Percentiles rank a stretch among this genome's conserved stretches.
These are phyloP conservation scores for Cladosporium sp. DNA, from an alignment of 2,329 filamentous ascomycete genomes.

Conservation along the genomic window DNA sequence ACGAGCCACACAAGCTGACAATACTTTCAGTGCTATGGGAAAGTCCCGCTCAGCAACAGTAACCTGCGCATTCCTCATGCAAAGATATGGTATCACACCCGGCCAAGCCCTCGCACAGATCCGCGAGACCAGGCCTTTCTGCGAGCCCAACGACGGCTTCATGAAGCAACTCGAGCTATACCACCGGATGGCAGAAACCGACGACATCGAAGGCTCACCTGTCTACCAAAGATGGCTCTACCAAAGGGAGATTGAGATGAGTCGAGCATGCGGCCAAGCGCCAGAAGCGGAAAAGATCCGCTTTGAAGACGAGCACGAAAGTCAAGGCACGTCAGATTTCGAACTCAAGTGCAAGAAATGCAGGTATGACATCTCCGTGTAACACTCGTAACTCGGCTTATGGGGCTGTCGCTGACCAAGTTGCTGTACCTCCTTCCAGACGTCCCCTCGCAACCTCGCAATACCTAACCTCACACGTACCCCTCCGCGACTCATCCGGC, in stretches of 20 bases:
- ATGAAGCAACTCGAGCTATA: conserved; percentile 86
- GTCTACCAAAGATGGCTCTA: conserved; percentile 80
- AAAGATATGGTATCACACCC: conserved; percentile 53
- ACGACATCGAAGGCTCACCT: conserved; percentile 67
- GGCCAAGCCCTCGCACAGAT: conserved; percentile 71
- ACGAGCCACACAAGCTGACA: background rate
- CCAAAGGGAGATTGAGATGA: conserved; percentile 64
- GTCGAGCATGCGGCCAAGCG: conserved; percentile 73
- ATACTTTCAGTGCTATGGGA: conserved; percentile 77
- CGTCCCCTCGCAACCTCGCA: conserved; percentile 63
- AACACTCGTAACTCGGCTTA: background rate
- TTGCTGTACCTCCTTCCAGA: conserved; percentile 40
- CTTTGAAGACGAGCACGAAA: conserved; percentile 71
- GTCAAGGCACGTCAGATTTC: conserved; percentile 45
- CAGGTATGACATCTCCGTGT: conserved; percentile 55
- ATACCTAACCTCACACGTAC: conserved; percentile 68
- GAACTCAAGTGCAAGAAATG: conserved; percentile 91
- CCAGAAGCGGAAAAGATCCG: conserved; percentile 74
- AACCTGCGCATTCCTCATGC: conserved; percentile 81
- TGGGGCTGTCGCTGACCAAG: background rate
- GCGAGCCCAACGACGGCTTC: conserved; percentile 89
- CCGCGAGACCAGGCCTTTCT: conserved; percentile 70
- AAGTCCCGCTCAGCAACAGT: conserved; percentile 89
- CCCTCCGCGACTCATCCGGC: conserved; percentile 22
- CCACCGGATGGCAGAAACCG: conserved; percentile 69